A percentile compares a stretch with the other conserved stretches of the same genome.
These are phyloP conservation scores for Sphenostylis stenocarpa DNA, from an alignment of 306 rosid genomes.

Conservation along the genomic window DNA sequence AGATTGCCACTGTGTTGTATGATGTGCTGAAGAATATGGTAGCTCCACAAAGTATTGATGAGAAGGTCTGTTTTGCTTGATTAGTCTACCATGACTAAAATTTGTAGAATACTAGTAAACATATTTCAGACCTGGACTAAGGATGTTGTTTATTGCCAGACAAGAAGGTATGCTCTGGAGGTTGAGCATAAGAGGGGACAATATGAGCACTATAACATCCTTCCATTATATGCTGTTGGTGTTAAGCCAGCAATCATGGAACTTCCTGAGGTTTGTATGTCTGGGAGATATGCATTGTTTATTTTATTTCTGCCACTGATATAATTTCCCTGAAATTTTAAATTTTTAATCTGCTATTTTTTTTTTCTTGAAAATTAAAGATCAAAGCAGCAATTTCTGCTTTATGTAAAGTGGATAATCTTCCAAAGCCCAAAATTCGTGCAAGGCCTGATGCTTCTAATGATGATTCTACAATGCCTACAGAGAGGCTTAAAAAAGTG, in stretches of 20 bases:
- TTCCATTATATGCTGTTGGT: slow-evolving; percentile 82
- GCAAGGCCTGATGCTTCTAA: slow-evolving; percentile 30
- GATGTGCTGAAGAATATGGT: slow-evolving; percentile 74
- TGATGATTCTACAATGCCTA: slow-evolving; percentile 43
- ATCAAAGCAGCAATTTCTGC: slow-evolving; percentile 78
- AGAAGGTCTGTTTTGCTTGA: slow-evolving; percentile 51
- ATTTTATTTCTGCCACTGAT: slow-evolving; percentile 18
- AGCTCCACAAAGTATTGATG: slow-evolving; percentile 39
- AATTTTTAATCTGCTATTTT: background rate
- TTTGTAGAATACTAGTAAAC: slow-evolving; percentile 18
- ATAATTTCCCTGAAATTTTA: background rate
- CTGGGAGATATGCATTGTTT: slow-evolving; percentile 14
- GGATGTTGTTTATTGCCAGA: slow-evolving; percentile 53
- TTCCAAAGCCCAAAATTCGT: slow-evolving; percentile 71
- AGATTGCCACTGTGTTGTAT: slow-evolving; percentile 76
- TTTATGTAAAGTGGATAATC: slow-evolving; percentile 60
- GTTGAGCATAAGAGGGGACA: slow-evolving; percentile 65
- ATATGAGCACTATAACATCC: slow-evolving; percentile 79
- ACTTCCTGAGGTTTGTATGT: slow-evolving; percentile 76
- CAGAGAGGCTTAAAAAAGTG: slow-evolving; percentile 61
- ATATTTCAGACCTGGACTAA: background rate
- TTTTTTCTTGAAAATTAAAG: slow-evolving; percentile 43
- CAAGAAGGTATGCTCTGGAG: slow-evolving; percentile 60
- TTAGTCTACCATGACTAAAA: slow-evolving; percentile 22
- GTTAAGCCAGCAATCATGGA: slow-evolving; percentile 89